These are phyloP conservation scores for Spinellus fusiger DNA, from an alignment of 192 early-diverging fungal genomes.

Conservation along the genomic window DNA sequence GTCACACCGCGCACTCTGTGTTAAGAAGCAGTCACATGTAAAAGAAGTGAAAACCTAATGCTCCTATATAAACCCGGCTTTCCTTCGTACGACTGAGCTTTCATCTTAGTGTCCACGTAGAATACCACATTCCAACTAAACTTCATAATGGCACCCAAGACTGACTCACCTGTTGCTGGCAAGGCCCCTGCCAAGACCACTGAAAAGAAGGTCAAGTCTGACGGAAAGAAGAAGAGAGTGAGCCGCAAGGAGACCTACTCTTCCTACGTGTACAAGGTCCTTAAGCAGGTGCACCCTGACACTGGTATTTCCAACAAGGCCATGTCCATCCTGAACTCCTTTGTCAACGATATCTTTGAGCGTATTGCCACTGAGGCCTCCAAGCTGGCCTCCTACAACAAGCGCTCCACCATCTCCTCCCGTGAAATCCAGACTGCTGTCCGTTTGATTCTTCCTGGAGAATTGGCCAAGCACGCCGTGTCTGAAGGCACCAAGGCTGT, in stretches of 20 bases:
- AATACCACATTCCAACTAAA: too few species aligned
- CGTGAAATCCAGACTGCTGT: slow-evolving; percentile 79
- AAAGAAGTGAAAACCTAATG: not conserved
- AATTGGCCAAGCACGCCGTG: slow-evolving; percentile 94
- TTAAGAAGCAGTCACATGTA: not conserved
- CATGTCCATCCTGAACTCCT: slow-evolving; percentile 93
- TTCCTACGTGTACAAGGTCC: slow-evolving; percentile 95
- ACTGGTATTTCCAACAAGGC: slow-evolving; percentile 94
- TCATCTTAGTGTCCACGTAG: not conserved
- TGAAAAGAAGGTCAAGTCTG: slow-evolving; percentile 52
- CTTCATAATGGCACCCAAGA: slow-evolving; percentile 25
- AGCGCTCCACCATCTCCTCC: slow-evolving; percentile 82
- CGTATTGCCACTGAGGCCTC: slow-evolving; percentile 71
- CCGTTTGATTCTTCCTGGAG: slow-evolving; percentile 67
- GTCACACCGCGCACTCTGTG: not conserved
- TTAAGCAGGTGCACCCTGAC: slow-evolving; percentile 96
- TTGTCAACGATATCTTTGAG: slow-evolving; percentile 83
- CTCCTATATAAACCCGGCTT: not conserved
- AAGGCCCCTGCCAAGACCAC: slow-evolving; percentile 65
- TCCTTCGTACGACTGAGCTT: not conserved
- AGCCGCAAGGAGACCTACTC: slow-evolving; percentile 86
- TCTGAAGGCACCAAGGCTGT: slow-evolving; percentile 98
- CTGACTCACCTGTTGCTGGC: slow-evolving; percentile 61
- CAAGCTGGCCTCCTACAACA: slow-evolving; percentile 80
- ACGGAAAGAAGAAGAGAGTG: slow-evolving; percentile 65